These are phyloP conservation scores for Ogataea nakhonphanomensis DNA, from an alignment of 805 yeast genomes.

Conservation along the genomic window DNA sequence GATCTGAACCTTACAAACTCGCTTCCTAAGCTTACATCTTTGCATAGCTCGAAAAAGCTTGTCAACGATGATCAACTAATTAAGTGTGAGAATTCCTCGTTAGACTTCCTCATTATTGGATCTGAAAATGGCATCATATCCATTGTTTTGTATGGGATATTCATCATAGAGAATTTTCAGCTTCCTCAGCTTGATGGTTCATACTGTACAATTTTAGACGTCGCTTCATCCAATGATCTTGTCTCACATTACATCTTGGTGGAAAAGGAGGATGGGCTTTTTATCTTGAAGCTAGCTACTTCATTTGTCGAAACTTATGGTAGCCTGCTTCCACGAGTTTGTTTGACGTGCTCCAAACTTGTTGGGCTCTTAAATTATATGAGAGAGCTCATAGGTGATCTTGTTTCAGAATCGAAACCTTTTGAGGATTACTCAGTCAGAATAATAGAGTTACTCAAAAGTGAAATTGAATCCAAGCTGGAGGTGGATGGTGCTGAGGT, in stretches of 20 bases:
- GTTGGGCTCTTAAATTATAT: constrained; percentile 34
- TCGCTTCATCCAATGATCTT: constrained; percentile 21
- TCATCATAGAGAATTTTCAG: constrained; percentile 28
- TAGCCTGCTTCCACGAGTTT: constrained; percentile 29
- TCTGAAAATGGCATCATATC: constrained; percentile 24
- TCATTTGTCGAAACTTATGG: constrained; percentile 30
- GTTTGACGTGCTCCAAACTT: constrained; percentile 35
- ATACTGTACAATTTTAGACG: constrained; percentile 16
- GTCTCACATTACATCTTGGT: constrained; percentile 26
- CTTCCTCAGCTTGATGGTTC: constrained; percentile 15
- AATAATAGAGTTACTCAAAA: constrained; percentile 35
- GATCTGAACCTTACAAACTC: constrained; percentile 24
- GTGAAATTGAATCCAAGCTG: constrained; percentile 30
- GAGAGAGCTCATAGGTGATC: constrained; percentile 30
- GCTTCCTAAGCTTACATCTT: constrained; percentile 26
- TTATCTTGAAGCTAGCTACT: constrained; percentile 24
- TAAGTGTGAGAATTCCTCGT: constrained; percentile 21
- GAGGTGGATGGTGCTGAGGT: constrained; percentile 8
- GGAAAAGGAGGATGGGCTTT: constrained; percentile 19
- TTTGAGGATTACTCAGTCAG: constrained; percentile 37
- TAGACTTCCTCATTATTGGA: constrained; percentile 30
- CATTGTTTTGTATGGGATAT: constrained; percentile 33
- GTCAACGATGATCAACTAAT: constrained; percentile 24
- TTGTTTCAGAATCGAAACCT: constrained; percentile 33
- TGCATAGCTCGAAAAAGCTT: constrained; percentile 18